A percentile compares a stretch with the other conserved stretches of the same genome.
phyloP scores from a whole-genome alignment of 2,329 filamentous ascomycete species.

The Penicillium sp. region DNA sequence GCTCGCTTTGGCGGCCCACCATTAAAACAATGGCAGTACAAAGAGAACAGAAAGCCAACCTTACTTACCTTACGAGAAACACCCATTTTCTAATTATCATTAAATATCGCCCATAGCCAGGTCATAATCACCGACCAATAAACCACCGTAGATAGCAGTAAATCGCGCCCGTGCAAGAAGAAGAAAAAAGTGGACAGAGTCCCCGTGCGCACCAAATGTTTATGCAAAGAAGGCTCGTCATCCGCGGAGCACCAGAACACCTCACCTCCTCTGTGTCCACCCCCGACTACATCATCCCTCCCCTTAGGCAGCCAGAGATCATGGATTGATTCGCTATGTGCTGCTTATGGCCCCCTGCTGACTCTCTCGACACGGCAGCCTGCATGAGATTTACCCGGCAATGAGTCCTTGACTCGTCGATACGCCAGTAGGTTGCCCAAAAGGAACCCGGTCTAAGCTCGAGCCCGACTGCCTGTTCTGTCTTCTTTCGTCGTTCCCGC shows the following conservation, averaged over 20 bases:
- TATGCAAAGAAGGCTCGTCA: slow-evolving; percentile 17
- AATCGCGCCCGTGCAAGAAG: background rate
- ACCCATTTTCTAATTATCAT: background rate
- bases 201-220: slow-evolving; percentile 20
- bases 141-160: background rate
- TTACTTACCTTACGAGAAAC: background rate
- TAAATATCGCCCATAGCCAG: background rate
- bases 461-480: background rate
- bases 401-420: slow-evolving; percentile 19
- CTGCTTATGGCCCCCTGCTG: slow-evolving; percentile 10
- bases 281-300: slow-evolving; percentile 1
- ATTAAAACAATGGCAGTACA: background rate
- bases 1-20: background rate
- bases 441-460: background rate
- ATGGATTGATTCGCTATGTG: slow-evolving; percentile 20
- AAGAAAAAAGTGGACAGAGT: slow-evolving; percentile 13
- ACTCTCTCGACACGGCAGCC: slow-evolving; percentile 17
- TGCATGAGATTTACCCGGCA: slow-evolving; percentile 17
- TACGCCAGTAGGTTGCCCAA: slow-evolving; percentile 15
- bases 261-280: slow-evolving; percentile 1
- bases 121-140: background rate
- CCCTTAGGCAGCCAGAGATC: background rate
- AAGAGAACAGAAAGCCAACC: background rate
- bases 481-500: background rate
- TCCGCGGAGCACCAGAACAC: slow-evolving; percentile 10